Evolutionary conservation across 2,329 filamentous ascomycete genomes (phyloP).

Genomic region (Calcarisporium arbuscula): DNA sequence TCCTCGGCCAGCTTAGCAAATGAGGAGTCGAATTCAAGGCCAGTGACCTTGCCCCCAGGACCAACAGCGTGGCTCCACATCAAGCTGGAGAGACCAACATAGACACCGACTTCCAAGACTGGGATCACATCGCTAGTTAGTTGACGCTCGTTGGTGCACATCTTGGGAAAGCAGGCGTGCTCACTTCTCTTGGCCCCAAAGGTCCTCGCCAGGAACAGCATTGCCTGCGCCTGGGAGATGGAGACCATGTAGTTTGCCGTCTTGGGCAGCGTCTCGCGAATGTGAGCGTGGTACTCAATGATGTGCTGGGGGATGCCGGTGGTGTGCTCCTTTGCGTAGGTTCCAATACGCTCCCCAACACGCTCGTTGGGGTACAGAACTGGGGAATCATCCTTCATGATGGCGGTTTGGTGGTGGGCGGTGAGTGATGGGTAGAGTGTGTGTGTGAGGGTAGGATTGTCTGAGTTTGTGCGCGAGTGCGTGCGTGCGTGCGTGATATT

Average conservation of each 20-base stretch:
- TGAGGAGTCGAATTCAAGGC: slow-evolving; percentile 31
- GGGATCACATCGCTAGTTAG: too few relatives aligned
- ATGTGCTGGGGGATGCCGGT: slow-evolving; percentile 35
- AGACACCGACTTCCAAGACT: slow-evolving; percentile 36
- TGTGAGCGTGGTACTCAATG: slow-evolving; percentile 35
- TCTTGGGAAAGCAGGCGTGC: too few relatives aligned
- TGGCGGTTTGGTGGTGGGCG: too few relatives aligned
- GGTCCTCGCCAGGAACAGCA: slow-evolving; percentile 27
- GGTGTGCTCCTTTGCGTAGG: slow-evolving; percentile 37
- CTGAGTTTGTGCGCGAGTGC: too few relatives aligned
- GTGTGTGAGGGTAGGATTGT: too few relatives aligned
- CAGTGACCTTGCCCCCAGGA: slow-evolving; percentile 28
- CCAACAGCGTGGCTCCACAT: slow-evolving; percentile 32
- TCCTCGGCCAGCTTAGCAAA: slow-evolving; percentile 29
- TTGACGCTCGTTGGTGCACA: too few relatives aligned
- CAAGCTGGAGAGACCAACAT: slow-evolving; percentile 31
- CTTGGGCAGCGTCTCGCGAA: too few relatives aligned
- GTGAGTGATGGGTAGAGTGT: too few relatives aligned
- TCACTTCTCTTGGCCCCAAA: slow-evolving; percentile 32
- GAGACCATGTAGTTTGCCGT: slow-evolving; percentile 33
- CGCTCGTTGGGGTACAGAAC: too few relatives aligned
- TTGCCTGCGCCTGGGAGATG: slow-evolving; percentile 23
- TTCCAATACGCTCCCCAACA: slow-evolving; percentile 33
- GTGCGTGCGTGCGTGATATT: too few relatives aligned
- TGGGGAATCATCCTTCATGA: too few relatives aligned